Evolutionary conservation across 1,284 basidiomycete genomes (phyloP).

Genomic region (Meira nashicola): DNA sequence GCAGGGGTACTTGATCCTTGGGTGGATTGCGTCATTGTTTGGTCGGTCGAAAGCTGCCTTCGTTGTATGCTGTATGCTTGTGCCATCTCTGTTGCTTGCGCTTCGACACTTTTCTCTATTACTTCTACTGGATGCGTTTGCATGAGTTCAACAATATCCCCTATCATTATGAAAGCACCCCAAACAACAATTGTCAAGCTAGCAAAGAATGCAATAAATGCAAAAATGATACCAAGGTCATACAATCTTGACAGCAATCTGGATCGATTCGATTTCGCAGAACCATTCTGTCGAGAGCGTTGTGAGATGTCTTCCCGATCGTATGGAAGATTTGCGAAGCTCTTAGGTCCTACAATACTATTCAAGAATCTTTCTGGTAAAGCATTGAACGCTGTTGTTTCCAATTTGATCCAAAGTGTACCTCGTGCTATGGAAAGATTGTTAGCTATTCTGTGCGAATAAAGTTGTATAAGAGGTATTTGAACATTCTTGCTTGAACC

Average conservation of each 20-base stretch:
- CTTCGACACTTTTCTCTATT: not conserved
- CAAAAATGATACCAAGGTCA: constrained; percentile 1
- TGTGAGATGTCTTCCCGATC: not conserved
- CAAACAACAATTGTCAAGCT: not conserved
- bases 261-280: not conserved
- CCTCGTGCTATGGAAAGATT: not conserved
- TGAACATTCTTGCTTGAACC: no score
- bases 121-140: no score
- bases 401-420: constrained; percentile 1
- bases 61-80: not conserved
- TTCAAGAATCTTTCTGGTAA: not conserved
- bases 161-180: not conserved
- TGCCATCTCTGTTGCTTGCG: not conserved
- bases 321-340: not conserved
- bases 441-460: no score
- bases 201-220: constrained; percentile 1
- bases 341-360: not conserved
- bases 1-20: not conserved
- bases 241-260: not conserved
- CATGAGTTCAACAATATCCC: not conserved
- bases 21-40: not conserved
- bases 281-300: not conserved
- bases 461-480: no score
- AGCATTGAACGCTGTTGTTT: not conserved
- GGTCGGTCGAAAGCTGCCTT: not conserved